Conservation (phyloP, 306 rosid genomes). For the Vigna radiata region DNA sequence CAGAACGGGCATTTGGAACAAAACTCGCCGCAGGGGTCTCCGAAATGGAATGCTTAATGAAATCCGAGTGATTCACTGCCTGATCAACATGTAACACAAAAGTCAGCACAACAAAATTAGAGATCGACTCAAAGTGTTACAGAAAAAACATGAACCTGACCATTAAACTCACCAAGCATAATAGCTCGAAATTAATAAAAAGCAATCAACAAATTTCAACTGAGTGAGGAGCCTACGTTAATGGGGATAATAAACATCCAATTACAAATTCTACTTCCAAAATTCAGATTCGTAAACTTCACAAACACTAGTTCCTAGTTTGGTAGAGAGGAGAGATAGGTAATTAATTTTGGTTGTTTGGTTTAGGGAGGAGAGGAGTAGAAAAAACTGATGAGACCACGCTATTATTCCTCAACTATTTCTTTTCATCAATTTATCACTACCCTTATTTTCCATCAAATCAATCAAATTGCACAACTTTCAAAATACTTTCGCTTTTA, state of each 20-base stretch:
- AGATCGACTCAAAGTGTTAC: background rate
- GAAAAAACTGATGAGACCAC: too few species aligned
- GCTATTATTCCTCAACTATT: too few species aligned
- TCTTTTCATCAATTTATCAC: too few species aligned
- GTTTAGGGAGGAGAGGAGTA: too few species aligned
- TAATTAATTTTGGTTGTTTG: too few species aligned
- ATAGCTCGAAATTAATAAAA: background rate
- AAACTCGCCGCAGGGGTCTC: slow-evolving; percentile 58
- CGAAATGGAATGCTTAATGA: slow-evolving; percentile 50
- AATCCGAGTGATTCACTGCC: slow-evolving; percentile 68
- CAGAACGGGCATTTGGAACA: slow-evolving; percentile 77
- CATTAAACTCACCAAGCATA: slow-evolving; percentile 17
- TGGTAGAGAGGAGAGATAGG: too few species aligned
- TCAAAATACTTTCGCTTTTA: too few species aligned
- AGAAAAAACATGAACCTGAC: background rate
- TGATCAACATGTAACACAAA: slow-evolving; percentile 33
- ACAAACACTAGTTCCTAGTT: background rate
- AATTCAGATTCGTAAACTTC: slow-evolving; percentile 29
- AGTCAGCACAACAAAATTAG: slow-evolving; percentile 27
- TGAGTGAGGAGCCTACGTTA: background rate
- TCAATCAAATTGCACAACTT: too few species aligned
- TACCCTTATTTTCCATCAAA: too few species aligned
- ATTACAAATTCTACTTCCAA: slow-evolving; percentile 31
- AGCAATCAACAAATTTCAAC: background rate
- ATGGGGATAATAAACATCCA: slow-evolving; percentile 6